Percentiles rank a stretch among this genome's conserved stretches.
Conservation (phyloP, 352 stramenopile genomes). For the Phytophthora chlamydospora region DNA sequence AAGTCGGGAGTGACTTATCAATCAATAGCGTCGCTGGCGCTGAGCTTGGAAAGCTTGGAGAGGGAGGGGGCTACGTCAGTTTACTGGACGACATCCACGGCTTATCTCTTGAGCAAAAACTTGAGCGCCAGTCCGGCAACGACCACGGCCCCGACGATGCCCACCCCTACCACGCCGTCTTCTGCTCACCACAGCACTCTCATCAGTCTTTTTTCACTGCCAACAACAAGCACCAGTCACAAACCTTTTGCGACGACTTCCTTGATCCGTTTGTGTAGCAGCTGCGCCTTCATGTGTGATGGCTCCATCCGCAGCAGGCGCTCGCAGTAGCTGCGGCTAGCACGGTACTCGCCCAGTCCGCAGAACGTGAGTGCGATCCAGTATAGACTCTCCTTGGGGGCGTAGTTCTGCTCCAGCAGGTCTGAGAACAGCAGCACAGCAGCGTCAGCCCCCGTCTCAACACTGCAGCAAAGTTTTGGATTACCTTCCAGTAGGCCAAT, state of each 20-base stretch:
- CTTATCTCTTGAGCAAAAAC: constrained; percentile 76
- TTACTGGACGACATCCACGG: constrained; percentile 13
- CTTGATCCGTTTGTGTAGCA: constrained; percentile 80
- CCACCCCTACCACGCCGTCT: constrained; percentile 73
- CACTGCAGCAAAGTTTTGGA: no score
- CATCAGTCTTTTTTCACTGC: constrained; percentile 2
- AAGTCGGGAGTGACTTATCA: not conserved
- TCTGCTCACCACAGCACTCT: constrained; percentile 19
- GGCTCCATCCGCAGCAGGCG: constrained; percentile 78
- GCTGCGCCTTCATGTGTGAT: constrained; percentile 70
- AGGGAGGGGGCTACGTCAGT: constrained; percentile 8
- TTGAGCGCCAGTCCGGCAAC: constrained; percentile 76
- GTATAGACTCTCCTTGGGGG: constrained; percentile 75
- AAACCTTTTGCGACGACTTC: constrained; percentile 65
- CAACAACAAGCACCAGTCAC: not conserved
- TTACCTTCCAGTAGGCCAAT: constrained; percentile 76
- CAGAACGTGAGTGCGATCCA: constrained; percentile 80
- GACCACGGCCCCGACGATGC: constrained; percentile 73
- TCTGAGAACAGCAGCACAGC: constrained; percentile 41
- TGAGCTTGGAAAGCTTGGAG: constrained; percentile 3
- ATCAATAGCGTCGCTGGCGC: constrained; percentile 8
- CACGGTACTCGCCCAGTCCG: constrained; percentile 68
- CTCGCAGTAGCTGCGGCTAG: constrained; percentile 76
- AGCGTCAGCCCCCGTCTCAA: no score
- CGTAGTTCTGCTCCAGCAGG: constrained; percentile 57